Evolutionary conservation across 169 alveolate species (phyloP).

Genomic region (Eimeria falciformis): DNA sequence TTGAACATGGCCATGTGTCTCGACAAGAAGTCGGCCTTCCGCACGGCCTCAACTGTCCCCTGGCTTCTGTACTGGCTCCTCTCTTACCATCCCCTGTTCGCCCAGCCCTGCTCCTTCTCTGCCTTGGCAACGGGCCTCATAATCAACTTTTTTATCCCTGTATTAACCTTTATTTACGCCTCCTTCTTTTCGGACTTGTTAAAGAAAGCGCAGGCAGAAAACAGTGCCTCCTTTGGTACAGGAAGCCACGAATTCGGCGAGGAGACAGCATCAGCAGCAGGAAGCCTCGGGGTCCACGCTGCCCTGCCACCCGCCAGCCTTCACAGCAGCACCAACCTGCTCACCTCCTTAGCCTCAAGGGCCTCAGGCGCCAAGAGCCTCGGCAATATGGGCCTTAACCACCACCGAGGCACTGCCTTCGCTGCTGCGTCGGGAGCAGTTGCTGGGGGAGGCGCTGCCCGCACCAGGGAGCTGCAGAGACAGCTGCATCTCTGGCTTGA

Average conservation of each 20-base stretch:
- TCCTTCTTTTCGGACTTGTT: background rate
- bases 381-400: no score
- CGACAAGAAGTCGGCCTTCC: conserved; percentile 68
- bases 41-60: conserved; percentile 67
- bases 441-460: conserved; percentile 73
- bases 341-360: background rate
- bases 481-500: conserved; percentile 74
- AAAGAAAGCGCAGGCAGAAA: background rate
- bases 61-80: conserved; percentile 68
- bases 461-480: conserved; percentile 71
- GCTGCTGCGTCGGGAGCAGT: conserved; percentile 68
- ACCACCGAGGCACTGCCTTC: no score
- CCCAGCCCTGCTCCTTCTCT: conserved; percentile 15
- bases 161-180: conserved; percentile 57
- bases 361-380: no score
- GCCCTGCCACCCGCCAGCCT: background rate
- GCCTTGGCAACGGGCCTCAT: conserved; percentile 41
- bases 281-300: background rate
- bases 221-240: background rate
- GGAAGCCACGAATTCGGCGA: background rate
- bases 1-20: conserved; percentile 73
- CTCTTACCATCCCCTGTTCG: conserved; percentile 60
- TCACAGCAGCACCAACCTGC: background rate
- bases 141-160: conserved; percentile 49
- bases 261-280: conserved; percentile 3